Evolutionary conservation across 176 grass and related monocot species (phyloP).

Genomic region (Eleusine indica): DNA sequence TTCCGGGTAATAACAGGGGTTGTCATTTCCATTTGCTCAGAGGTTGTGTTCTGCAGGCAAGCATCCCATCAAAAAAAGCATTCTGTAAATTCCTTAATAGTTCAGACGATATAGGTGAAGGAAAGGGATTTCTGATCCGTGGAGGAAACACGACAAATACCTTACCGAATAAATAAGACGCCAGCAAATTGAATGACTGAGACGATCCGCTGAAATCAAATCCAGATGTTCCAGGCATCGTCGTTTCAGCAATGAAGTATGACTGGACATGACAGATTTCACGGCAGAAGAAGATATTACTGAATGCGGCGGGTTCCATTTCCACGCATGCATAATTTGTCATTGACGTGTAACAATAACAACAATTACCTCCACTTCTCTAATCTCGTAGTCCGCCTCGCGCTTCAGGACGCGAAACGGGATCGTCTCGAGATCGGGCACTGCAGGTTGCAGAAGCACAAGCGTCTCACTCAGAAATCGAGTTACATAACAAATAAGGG

Average conservation of each 20-base stretch:
- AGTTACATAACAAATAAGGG: not conserved
- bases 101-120: not conserved
- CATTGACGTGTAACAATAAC: not conserved
- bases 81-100: not conserved
- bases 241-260: slow-evolving; percentile 81
- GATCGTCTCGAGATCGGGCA: slow-evolving; percentile 86
- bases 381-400: slow-evolving; percentile 73
- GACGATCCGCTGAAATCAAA: slow-evolving; percentile 89
- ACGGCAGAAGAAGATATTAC: not conserved
- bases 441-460: slow-evolving; percentile 39
- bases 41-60: slow-evolving; percentile 63
- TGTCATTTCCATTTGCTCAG: slow-evolving; percentile 93
- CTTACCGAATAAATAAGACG: slow-evolving; percentile 92
- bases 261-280: slow-evolving; percentile 45
- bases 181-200: slow-evolving; percentile 82
- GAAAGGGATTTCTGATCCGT: not conserved
- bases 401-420: slow-evolving; percentile 67
- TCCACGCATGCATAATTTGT: not conserved
- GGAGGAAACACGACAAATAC: slow-evolving; percentile 52
- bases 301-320: not conserved
- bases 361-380: slow-evolving; percentile 77
- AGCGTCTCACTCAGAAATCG: not conserved
- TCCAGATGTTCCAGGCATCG: slow-evolving; percentile 69
- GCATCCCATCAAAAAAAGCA: slow-evolving; percentile 4
- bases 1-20: slow-evolving; percentile 80